Conservation (phyloP, 2,329 filamentous ascomycete genomes). For the Cercospora sp. region DNA sequence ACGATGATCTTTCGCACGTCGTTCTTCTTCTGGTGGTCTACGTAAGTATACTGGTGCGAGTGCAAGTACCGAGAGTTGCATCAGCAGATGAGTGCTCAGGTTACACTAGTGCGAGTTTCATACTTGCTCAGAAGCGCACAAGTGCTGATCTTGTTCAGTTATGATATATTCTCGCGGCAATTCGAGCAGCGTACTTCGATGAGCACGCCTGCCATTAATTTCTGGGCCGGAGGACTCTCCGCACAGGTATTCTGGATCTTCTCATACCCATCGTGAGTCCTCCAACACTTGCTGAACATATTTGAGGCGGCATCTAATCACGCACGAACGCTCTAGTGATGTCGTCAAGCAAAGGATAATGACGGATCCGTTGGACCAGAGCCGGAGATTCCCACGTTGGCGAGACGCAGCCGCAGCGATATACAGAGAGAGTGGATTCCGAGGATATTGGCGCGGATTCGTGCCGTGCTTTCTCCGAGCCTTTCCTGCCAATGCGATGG, state of each 20-base stretch:
- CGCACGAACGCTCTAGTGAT: conserved; percentile 6
- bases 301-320: background rate
- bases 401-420: conserved; percentile 75
- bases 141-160: conserved; percentile 43
- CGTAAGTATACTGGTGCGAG: conserved; percentile 32
- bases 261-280: conserved; percentile 5
- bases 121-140: background rate
- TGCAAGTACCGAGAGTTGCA: background rate
- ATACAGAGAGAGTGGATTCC: conserved; percentile 72
- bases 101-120: background rate
- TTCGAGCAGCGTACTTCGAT: conserved; percentile 68
- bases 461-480: conserved; percentile 89
- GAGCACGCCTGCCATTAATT: conserved; percentile 80
- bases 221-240: conserved; percentile 92
- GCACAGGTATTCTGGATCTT: conserved; percentile 92
- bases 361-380: conserved; percentile 82
- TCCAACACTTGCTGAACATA: background rate
- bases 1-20: conserved; percentile 87
- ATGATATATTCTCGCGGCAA: conserved; percentile 75
- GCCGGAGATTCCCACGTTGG: conserved; percentile 72
- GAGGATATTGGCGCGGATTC: conserved; percentile 89
- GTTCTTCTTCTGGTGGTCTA: conserved; percentile 99
- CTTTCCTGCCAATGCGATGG: conserved; percentile 94
- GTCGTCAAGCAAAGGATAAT: conserved; percentile 90
- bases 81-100: background rate